Conservation (phyloP, 1,284 basidiomycete species). For the Leccinum insolens region DNA sequence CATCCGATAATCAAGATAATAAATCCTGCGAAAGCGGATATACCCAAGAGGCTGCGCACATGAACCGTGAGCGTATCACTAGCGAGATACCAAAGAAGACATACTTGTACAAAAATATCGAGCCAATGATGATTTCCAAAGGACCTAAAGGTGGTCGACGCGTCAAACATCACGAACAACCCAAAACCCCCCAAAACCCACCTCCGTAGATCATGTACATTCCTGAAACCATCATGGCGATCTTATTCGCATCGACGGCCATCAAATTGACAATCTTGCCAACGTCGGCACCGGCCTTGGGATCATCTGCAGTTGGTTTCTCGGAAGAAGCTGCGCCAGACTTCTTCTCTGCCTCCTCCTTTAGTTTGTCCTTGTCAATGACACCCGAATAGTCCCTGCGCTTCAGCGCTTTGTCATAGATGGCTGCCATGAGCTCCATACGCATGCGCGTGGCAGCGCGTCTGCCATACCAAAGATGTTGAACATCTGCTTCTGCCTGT, state of each 20-base stretch:
- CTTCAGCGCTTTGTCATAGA: conserved; percentile 90
- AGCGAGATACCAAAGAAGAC: conserved; percentile 25
- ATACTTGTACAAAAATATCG: conserved; percentile 78
- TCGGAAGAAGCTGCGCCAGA: conserved; percentile 17
- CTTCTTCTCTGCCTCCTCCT: conserved; percentile 23
- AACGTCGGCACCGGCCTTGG: conserved; percentile 69
- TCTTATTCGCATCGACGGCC: conserved; percentile 68
- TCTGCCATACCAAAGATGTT: conserved; percentile 69
- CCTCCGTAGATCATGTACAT: conserved; percentile 69
- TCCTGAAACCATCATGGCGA: conserved; percentile 52
- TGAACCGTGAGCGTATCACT: background rate
- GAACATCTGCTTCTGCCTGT: conserved; percentile 58
- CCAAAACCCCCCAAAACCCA: conserved; percentile 26
- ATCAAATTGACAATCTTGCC: conserved; percentile 83
- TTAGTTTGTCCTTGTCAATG: conserved; percentile 51
- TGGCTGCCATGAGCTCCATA: conserved; percentile 66
- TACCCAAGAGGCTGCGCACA: conserved; percentile 70
- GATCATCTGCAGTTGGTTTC: conserved; percentile 45
- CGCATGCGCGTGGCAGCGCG: conserved; percentile 60
- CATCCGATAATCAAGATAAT: conserved; percentile 73
- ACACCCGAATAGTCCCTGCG: conserved; percentile 85
- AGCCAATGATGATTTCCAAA: conserved; percentile 80
- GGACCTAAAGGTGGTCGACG: conserved; percentile 48
- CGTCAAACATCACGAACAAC: background rate
- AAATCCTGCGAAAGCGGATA: conserved; percentile 85